Percentiles rank a stretch among this genome's conserved stretches.
phyloP scores from a whole-genome alignment of 192 early-diverging fungal species.

The Umbelopsis vinacea region DNA sequence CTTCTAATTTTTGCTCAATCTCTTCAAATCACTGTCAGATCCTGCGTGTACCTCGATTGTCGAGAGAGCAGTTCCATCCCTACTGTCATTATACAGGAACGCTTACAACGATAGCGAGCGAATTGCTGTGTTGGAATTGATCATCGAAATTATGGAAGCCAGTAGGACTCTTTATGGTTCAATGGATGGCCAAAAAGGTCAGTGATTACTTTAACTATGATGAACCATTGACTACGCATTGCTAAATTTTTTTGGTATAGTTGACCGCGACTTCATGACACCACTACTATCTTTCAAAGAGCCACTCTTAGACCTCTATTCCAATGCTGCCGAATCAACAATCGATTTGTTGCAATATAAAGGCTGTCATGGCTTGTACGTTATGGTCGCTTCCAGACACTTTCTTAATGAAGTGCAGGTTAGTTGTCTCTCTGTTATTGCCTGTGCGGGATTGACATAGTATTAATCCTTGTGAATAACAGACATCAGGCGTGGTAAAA shows the following conservation, averaged over 20 bases:
- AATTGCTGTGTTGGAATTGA: conserved; percentile 65
- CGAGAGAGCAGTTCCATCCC: conserved; percentile 61
- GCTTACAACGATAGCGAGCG: conserved; percentile 57
- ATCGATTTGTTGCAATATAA: conserved; percentile 16
- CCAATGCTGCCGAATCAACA: conserved; percentile 16
- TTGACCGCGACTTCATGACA: conserved; percentile 63
- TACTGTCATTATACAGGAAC: conserved; percentile 60
- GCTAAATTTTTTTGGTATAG: conserved; percentile 20
- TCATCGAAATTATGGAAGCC: conserved; percentile 75
- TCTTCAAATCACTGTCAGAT: conserved; percentile 43
- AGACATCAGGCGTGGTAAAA: not conserved
- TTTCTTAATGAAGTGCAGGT: not conserved
- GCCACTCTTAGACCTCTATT: conserved; percentile 70
- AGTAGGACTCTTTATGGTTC: conserved; percentile 65
- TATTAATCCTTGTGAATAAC: not conserved
- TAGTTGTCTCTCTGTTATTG: too few relatives aligned
- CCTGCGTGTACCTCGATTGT: conserved; percentile 66
- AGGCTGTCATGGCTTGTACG: conserved; percentile 12
- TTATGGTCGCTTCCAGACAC: conserved; percentile 11
- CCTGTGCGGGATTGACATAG: not conserved
- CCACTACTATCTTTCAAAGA: conserved; percentile 76
- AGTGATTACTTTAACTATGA: not conserved
- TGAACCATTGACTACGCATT: not conserved
- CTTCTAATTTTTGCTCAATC: conserved; percentile 21
- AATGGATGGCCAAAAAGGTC: conserved; percentile 34